phyloP scores from a whole-genome alignment of 495 filamentous ascomycete species.

The Ramalina intermedia region DNA sequence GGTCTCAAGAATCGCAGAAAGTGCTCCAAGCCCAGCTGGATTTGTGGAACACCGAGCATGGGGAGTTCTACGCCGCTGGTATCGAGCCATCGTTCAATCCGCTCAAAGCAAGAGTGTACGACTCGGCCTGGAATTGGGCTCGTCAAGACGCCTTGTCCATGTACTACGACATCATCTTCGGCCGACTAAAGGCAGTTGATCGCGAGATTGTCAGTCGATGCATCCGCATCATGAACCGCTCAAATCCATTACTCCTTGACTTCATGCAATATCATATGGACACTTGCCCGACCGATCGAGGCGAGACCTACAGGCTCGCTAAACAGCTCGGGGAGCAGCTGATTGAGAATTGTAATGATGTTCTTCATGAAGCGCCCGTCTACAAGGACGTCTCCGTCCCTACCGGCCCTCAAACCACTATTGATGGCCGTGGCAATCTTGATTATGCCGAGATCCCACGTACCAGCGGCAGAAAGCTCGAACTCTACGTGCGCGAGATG shows the following conservation, averaged over 20 bases:
- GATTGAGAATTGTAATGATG: constrained; percentile 95
- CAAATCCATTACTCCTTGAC: constrained; percentile 85
- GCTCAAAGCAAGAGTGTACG: constrained; percentile 89
- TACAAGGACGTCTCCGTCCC: constrained; percentile 93
- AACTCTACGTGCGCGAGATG: constrained; percentile 98
- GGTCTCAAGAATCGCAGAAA: constrained; percentile 66
- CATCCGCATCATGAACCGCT: constrained; percentile 98
- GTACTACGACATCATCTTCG: constrained; percentile 99
- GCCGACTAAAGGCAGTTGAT: constrained; percentile 80
- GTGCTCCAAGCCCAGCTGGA: constrained; percentile 86
- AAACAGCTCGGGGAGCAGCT: constrained; percentile 91
- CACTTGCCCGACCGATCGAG: constrained; percentile 89
- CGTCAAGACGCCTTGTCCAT: constrained; percentile 93
- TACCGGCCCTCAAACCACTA: constrained; percentile 77
- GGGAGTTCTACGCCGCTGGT: constrained; percentile 85
- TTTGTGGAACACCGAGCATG: constrained; percentile 88
- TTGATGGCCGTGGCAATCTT: constrained; percentile 81
- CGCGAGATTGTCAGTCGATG: constrained; percentile 97
- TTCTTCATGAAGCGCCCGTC: constrained; percentile 63
- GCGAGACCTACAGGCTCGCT: constrained; percentile 92
- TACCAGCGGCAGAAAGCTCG: constrained; percentile 82
- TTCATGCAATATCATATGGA: constrained; percentile 99
- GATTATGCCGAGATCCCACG: constrained; percentile 81
- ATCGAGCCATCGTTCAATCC: constrained; percentile 89
- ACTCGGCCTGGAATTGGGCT: constrained; percentile 99